Conservation (phyloP, 805 yeast species). For the Candida dajiaensis region DNA sequence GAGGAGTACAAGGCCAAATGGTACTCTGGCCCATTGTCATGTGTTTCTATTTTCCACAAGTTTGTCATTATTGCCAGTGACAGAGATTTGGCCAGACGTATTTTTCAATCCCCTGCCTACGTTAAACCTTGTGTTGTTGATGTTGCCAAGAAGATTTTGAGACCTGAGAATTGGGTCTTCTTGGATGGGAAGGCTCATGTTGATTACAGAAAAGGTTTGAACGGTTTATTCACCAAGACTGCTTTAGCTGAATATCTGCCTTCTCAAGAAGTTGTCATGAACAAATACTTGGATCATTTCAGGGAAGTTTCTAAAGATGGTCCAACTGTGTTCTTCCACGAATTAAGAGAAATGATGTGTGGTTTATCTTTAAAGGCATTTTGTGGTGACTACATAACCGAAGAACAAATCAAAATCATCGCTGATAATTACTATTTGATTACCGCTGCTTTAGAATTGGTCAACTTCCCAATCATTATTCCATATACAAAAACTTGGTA, state of each 20-base stretch:
- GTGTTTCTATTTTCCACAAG: conserved; percentile 97
- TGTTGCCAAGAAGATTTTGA: conserved; percentile 86
- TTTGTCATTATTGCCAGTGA: conserved; percentile 91
- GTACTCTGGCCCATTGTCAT: conserved; percentile 90
- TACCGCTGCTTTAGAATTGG: conserved; percentile 95
- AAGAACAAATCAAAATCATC: conserved; percentile 78
- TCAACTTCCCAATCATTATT: conserved; percentile 92
- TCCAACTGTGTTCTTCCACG: conserved; percentile 79
- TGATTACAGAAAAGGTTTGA: conserved; percentile 87
- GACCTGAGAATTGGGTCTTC: conserved; percentile 98
- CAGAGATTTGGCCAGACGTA: conserved; percentile 83
- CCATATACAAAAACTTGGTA: conserved; percentile 98
- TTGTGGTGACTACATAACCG: conserved; percentile 93
- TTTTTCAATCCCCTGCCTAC: conserved; percentile 75
- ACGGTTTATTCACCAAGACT: conserved; percentile 78
- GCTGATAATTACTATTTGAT: conserved; percentile 90
- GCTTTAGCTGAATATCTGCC: conserved; percentile 86
- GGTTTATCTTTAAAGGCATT: conserved; percentile 89
- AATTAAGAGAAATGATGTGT: conserved; percentile 93
- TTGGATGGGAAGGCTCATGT: conserved; percentile 92
- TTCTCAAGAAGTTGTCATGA: conserved; percentile 78
- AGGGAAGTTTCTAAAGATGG: conserved; percentile 52
- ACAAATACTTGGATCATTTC: conserved; percentile 68
- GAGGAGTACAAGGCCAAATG: conserved; percentile 90
- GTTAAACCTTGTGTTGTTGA: conserved; percentile 98